Conservation (phyloP, 2,329 filamentous ascomycete species). For the Scedosporium aurantiacum region DNA sequence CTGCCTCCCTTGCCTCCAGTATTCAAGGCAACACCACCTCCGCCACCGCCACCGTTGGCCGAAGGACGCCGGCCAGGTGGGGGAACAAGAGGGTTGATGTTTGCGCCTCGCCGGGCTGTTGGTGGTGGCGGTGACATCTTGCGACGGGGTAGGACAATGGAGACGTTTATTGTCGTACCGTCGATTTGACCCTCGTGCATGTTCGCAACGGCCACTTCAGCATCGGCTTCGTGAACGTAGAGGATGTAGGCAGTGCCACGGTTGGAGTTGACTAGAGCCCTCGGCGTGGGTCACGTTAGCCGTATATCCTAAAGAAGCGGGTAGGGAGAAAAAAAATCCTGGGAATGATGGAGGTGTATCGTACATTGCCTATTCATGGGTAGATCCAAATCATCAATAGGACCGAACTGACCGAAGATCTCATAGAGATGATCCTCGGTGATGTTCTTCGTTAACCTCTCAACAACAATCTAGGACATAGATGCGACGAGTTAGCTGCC, state of each 20-base stretch:
- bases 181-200: constrained; percentile 98
- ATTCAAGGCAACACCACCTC: constrained; percentile 22
- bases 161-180: constrained; percentile 71
- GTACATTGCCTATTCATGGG: constrained; percentile 79
- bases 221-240: constrained; percentile 64
- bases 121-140: constrained; percentile 76
- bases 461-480: constrained; percentile 68
- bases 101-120: constrained; percentile 50
- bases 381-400: constrained; percentile 77
- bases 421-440: constrained; percentile 80
- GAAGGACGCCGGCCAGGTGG: constrained; percentile 18
- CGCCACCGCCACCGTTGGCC: constrained; percentile 21
- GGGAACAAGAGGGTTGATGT: constrained; percentile 44
- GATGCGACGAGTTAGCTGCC: not conserved
- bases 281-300: not conserved
- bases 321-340: constrained; percentile 7
- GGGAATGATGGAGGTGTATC: constrained; percentile 15
- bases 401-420: constrained; percentile 83
- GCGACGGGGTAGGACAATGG: constrained; percentile 73
- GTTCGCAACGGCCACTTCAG: constrained; percentile 80
- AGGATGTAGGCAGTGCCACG: constrained; percentile 90
- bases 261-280: constrained; percentile 63
- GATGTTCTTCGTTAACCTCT: constrained; percentile 91
- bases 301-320: not conserved
- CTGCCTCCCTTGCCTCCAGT: constrained; percentile 24